Conservation (phyloP, 352 stramenopile species). For the Phytophthora litchii region DNA sequence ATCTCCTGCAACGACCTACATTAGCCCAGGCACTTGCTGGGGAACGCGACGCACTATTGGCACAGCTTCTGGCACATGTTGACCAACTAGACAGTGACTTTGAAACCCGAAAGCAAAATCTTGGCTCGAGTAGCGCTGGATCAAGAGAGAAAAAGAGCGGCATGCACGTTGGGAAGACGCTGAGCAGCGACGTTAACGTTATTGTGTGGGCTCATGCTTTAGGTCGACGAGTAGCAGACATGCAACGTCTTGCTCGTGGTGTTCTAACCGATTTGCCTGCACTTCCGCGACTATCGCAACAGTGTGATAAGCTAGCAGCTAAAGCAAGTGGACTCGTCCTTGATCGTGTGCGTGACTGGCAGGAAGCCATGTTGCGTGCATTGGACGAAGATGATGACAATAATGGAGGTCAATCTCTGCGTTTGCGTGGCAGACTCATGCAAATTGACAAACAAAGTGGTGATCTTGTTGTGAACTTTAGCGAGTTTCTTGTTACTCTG, state of each 20-base stretch:
- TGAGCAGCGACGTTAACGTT: slow-evolving; percentile 83
- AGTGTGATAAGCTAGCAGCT: slow-evolving; percentile 54
- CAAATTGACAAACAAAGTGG: slow-evolving; percentile 89
- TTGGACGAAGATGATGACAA: slow-evolving; percentile 69
- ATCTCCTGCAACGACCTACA: slow-evolving; percentile 80
- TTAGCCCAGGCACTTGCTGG: slow-evolving; percentile 75
- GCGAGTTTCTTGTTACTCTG: slow-evolving; percentile 92
- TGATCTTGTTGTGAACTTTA: slow-evolving; percentile 93
- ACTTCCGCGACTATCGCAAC: slow-evolving; percentile 58
- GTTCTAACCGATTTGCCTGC: slow-evolving; percentile 73
- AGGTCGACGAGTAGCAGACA: slow-evolving; percentile 58
- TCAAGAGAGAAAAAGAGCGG: slow-evolving; percentile 31
- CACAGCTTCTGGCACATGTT: slow-evolving; percentile 83
- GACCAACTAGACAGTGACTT: slow-evolving; percentile 91
- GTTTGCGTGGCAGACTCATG: slow-evolving; percentile 89
- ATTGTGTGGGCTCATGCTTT: slow-evolving; percentile 89
- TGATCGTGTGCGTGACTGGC: slow-evolving; percentile 88
- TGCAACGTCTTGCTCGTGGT: slow-evolving; percentile 48
- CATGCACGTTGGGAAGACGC: slow-evolving; percentile 78
- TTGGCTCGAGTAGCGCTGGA: slow-evolving; percentile 26
- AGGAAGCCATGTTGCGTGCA: slow-evolving; percentile 73
- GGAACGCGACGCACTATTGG: slow-evolving; percentile 90
- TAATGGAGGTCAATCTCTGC: slow-evolving; percentile 61
- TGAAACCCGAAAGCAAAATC: slow-evolving; percentile 52
- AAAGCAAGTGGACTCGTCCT: slow-evolving; percentile 72